Conservation (phyloP, 495 filamentous ascomycete genomes). For the Aspergillus ellipticus region DNA sequence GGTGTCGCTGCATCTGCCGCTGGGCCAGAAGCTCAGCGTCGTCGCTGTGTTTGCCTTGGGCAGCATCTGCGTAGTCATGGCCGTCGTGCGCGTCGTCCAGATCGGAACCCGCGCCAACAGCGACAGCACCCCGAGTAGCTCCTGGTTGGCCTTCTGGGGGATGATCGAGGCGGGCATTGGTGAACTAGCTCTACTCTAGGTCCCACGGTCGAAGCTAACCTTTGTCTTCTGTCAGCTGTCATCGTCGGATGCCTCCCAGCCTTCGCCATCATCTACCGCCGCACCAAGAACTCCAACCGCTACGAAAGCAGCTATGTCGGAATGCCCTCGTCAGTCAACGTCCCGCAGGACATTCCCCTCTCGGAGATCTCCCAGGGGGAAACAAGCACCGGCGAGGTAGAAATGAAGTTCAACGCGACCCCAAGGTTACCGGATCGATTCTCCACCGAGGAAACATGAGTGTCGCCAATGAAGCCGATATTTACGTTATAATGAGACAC, state of each 20-base stretch:
- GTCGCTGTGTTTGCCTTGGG: slow-evolving; percentile 46
- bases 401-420: background rate
- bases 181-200: background rate
- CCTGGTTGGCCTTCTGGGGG: slow-evolving; percentile 27
- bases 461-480: too few relatives aligned
- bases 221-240: background rate
- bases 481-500: too few relatives aligned
- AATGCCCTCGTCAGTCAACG: background rate
- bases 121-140: slow-evolving; percentile 14
- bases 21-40: slow-evolving; percentile 44
- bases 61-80: slow-evolving; percentile 49
- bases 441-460: background rate
- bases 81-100: slow-evolving; percentile 44
- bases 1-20: slow-evolving; percentile 42
- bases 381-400: background rate
- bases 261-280: background rate
- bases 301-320: background rate
- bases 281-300: background rate
- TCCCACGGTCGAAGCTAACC: background rate
- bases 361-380: background rate
- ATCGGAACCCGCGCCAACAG: slow-evolving; percentile 14
- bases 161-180: slow-evolving; percentile 26
- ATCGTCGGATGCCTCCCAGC: background rate
- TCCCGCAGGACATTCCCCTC: background rate
- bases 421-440: background rate